Evolutionary conservation across 2,329 filamentous ascomycete genomes (phyloP).

Genomic region (Mycosphaerelloides madeirae): DNA sequence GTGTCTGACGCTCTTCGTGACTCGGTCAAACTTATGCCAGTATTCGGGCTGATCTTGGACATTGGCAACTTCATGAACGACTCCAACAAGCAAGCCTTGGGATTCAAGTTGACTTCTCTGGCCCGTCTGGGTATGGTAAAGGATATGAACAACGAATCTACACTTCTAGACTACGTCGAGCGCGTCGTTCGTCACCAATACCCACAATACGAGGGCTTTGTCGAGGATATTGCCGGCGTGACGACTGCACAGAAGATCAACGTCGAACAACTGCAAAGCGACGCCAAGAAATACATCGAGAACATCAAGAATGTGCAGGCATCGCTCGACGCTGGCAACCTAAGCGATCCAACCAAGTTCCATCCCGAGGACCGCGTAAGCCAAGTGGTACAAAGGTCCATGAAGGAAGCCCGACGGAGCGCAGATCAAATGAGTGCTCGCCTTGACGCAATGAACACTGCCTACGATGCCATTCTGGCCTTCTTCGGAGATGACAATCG

Average conservation of each 20-base stretch:
- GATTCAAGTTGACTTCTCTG: conserved; percentile 95
- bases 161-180: conserved; percentile 91
- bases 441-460: conserved; percentile 84
- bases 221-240: conserved; percentile 77
- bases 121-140: conserved; percentile 95
- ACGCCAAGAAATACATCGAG: conserved; percentile 88
- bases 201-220: conserved; percentile 87
- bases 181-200: conserved; percentile 95
- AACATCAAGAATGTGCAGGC: conserved; percentile 92
- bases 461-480: conserved; percentile 90
- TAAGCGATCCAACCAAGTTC: conserved; percentile 96
- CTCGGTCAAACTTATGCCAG: conserved; percentile 90
- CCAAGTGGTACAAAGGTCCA: conserved; percentile 82
- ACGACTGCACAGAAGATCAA: conserved; percentile 82
- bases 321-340: conserved; percentile 85
- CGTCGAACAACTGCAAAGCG: conserved; percentile 80
- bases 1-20: conserved; percentile 88
- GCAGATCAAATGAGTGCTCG: conserved; percentile 94
- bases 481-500: conserved; percentile 92
- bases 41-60: conserved; percentile 90
- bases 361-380: conserved; percentile 94
- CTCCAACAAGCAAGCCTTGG: conserved; percentile 93
- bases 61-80: conserved; percentile 99
- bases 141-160: conserved; percentile 97
- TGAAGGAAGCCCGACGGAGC: conserved; percentile 96